Conservation (phyloP, 768 basidiomycete species). For the Tulasnella calospora region DNA sequence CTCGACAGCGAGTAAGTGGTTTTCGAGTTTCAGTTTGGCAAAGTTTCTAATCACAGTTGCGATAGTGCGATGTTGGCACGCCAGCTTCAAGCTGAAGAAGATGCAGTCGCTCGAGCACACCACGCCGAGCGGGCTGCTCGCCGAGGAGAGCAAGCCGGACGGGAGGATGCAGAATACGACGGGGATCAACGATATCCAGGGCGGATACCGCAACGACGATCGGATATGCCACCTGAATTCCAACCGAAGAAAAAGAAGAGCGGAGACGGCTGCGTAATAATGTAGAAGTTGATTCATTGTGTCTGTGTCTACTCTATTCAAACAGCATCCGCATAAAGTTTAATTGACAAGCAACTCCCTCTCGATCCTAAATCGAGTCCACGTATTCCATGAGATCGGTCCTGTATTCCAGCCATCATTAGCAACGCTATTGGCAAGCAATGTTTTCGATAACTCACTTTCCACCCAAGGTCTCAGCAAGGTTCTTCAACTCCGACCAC, state of each 20-base stretch:
- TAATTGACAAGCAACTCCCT: neutral
- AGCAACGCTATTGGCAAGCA: neutral
- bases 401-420: neutral
- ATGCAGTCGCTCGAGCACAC: constrained; percentile 41
- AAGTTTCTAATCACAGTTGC: neutral
- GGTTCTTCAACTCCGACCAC: constrained; percentile 65
- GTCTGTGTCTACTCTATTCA: constrained; percentile 1
- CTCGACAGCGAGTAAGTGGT: neutral
- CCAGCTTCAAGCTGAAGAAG: constrained; percentile 77
- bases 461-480: constrained; percentile 67
- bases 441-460: constrained; percentile 11
- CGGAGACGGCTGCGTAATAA: constrained; percentile 16
- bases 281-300: neutral
- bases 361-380: neutral
- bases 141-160: neutral
- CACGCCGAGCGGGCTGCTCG: neutral
- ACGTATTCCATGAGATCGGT: constrained; percentile 21
- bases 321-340: neutral
- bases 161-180: neutral
- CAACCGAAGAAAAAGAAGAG: constrained; percentile 6
- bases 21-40: neutral
- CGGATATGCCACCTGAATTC: neutral
- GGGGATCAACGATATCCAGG: constrained; percentile 8
- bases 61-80: constrained; percentile 62
- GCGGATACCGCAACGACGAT: neutral